Percentiles rank a stretch among this genome's conserved stretches.
Conservation (phyloP, 164 flowering plant genomes). For the Echeveria elegans region DNA sequence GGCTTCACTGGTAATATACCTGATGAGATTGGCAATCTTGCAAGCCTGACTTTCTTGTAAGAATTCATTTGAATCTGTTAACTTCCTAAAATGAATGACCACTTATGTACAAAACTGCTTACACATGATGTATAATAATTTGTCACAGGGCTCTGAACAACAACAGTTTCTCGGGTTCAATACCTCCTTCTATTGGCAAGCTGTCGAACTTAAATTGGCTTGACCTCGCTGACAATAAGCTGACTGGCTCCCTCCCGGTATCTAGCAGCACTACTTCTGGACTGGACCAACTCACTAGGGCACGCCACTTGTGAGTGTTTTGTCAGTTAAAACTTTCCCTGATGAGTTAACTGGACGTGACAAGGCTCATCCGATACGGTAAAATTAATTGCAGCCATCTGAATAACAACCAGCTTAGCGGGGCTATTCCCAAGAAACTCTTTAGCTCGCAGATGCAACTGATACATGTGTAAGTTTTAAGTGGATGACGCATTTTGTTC, state of each 20-base stretch:
- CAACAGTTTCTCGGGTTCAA: slow-evolving; percentile 28
- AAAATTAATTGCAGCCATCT: slow-evolving; percentile 34
- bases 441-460: slow-evolving; percentile 44
- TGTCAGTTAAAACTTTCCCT: background rate
- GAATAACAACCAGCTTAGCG: slow-evolving; percentile 40
- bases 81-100: background rate
- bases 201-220: slow-evolving; percentile 44
- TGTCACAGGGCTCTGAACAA: slow-evolving; percentile 8
- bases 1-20: slow-evolving; percentile 60
- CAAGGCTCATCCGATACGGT: background rate
- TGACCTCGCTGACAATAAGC: slow-evolving; percentile 44
- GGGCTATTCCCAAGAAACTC: slow-evolving; percentile 33
- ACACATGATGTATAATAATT: background rate
- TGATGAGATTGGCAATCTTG: slow-evolving; percentile 41
- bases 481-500: background rate
- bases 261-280: slow-evolving; percentile 38
- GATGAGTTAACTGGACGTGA: background rate
- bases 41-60: slow-evolving; percentile 37
- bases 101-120: background rate
- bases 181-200: slow-evolving; percentile 45
- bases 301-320: slow-evolving; percentile 47
- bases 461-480: slow-evolving; percentile 42
- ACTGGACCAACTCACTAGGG: slow-evolving; percentile 35
- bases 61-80: slow-evolving; percentile 10
- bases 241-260: slow-evolving; percentile 44